Conservation (phyloP, 345 rosid species). For the Arabidopsis arenosa region DNA sequence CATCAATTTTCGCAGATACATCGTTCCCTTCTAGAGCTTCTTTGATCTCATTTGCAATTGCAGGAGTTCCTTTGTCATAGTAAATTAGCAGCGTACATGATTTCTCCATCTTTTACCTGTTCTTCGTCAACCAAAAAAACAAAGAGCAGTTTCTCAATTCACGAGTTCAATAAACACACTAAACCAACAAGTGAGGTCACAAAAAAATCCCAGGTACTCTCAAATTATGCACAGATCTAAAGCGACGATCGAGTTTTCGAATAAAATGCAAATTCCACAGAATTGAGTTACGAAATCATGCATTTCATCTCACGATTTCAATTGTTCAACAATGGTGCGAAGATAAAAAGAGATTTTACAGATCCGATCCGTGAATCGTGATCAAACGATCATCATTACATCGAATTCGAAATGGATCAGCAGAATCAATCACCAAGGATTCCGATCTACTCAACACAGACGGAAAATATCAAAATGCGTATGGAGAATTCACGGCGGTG, state of each 20-base stretch:
- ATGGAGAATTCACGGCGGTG: background rate
- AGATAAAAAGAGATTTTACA: background rate
- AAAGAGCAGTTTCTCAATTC: background rate
- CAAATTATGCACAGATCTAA: conserved; percentile 15
- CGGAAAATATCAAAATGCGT: background rate
- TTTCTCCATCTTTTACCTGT: conserved; percentile 69
- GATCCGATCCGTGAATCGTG: conserved; percentile 22
- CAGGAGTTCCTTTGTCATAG: conserved; percentile 86
- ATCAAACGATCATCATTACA: background rate
- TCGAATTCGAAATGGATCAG: background rate
- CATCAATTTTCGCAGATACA: conserved; percentile 66
- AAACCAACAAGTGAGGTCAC: background rate
- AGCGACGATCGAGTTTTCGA: conserved; percentile 5
- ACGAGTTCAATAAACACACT: background rate
- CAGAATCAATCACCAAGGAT: conserved; percentile 3
- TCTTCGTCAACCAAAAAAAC: background rate
- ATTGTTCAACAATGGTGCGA: background rate
- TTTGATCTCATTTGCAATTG: conserved; percentile 88
- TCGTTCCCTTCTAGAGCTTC: conserved; percentile 95
- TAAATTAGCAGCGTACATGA: conserved; percentile 79
- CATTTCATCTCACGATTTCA: conserved; percentile 11
- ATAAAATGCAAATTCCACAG: conserved; percentile 18
- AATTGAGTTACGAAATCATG: background rate
- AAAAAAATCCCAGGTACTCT: background rate
- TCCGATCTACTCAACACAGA: conserved; percentile 34